Evolutionary conservation across 345 rosid genomes (phyloP).

Genomic region (Eucalyptus pauciflora): DNA sequence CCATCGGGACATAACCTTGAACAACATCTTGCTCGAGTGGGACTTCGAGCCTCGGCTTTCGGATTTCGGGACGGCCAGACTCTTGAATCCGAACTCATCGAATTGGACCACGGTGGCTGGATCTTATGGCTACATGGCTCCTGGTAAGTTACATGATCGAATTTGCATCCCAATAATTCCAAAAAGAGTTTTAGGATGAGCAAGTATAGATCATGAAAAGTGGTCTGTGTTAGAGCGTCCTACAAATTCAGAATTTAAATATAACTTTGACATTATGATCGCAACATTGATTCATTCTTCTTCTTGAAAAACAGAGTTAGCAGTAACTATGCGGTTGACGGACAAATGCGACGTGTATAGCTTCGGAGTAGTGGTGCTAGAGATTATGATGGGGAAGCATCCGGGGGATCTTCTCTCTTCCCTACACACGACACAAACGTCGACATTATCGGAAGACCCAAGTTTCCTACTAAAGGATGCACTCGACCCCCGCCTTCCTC

Average conservation of each 20-base stretch:
- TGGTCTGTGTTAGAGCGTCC: accelerated
- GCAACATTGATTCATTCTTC: neutral
- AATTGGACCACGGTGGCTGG: slow-evolving; percentile 62
- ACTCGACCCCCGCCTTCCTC: slow-evolving; percentile 34
- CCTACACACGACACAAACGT: neutral
- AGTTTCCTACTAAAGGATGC: slow-evolving; percentile 26
- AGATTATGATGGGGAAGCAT: slow-evolving; percentile 58
- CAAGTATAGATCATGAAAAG: neutral
- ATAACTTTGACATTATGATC: neutral
- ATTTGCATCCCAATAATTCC: neutral
- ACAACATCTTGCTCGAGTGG: slow-evolving; percentile 42
- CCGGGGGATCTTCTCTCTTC: slow-evolving; percentile 43
- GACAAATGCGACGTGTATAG: slow-evolving; percentile 52
- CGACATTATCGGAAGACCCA: neutral
- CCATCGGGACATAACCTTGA: slow-evolving; percentile 51
- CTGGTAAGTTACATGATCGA: slow-evolving; percentile 20
- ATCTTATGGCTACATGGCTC: slow-evolving; percentile 75
- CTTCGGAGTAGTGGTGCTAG: slow-evolving; percentile 58
- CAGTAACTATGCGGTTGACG: slow-evolving; percentile 4
- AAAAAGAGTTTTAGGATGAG: neutral
- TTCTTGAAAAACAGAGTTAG: neutral
- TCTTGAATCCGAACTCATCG: slow-evolving; percentile 27
- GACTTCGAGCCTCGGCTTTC: slow-evolving; percentile 44
- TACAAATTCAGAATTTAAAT: neutral
- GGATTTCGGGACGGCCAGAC: slow-evolving; percentile 65